Evolutionary conservation across 2,329 filamentous ascomycete genomes (phyloP).

Genomic region (Curvularia hawaiiensis): DNA sequence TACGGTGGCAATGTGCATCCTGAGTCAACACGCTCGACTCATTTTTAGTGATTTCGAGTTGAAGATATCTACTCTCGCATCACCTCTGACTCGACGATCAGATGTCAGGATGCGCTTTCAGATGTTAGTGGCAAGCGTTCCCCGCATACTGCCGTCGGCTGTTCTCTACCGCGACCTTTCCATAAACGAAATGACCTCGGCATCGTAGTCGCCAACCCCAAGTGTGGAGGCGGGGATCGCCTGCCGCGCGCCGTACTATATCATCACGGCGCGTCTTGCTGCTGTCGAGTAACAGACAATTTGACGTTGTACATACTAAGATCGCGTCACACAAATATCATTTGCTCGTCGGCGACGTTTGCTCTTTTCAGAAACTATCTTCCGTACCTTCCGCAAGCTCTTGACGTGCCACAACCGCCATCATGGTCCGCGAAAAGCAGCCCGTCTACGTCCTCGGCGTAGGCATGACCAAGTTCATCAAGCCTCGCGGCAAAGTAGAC

Average conservation of each 20-base stretch:
- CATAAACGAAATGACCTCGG: conserved; percentile 31
- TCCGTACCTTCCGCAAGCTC: not conserved
- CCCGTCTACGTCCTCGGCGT: conserved; percentile 91
- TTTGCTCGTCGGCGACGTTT: conserved; percentile 5
- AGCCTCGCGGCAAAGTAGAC: conserved; percentile 90
- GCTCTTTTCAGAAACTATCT: conserved; percentile 3
- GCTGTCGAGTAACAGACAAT: conserved; percentile 1
- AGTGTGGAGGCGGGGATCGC: conserved; percentile 26
- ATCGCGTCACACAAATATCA: not conserved
- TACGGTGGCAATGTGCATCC: not conserved
- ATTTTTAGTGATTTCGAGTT: not conserved
- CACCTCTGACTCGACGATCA: not conserved
- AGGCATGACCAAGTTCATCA: conserved; percentile 99
- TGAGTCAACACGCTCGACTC: not conserved
- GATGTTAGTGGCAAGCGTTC: not conserved
- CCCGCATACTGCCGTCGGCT: not conserved
- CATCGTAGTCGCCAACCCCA: conserved; percentile 22
- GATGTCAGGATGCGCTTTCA: not conserved
- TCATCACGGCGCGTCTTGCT: conserved; percentile 20
- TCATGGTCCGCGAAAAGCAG: conserved; percentile 58
- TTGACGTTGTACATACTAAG: not conserved
- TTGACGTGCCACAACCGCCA: conserved; percentile 29
- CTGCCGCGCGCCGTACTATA: conserved; percentile 12
- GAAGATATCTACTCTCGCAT: not conserved
- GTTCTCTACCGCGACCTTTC: conserved; percentile 15